Conservation (phyloP, 371 early-diverging fungal genomes). For the Coemansia sp. region DNA sequence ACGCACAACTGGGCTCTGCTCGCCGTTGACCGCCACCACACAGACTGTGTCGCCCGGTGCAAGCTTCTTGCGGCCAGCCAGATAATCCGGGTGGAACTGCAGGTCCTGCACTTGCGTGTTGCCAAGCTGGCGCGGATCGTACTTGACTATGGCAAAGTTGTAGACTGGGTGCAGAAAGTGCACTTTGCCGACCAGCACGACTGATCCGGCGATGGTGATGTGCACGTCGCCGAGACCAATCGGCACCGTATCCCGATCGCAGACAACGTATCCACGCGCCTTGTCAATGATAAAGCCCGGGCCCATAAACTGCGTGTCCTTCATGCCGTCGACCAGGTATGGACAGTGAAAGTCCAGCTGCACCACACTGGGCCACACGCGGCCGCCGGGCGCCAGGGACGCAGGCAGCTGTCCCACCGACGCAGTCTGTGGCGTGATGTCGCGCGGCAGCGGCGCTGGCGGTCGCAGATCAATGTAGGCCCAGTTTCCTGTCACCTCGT, state of each 20-base stretch:
- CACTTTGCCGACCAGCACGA: slow-evolving; percentile 71
- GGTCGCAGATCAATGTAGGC: slow-evolving; percentile 62
- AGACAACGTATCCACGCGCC: slow-evolving; percentile 68
- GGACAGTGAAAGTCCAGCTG: slow-evolving; percentile 69
- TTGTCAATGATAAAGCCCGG: slow-evolving; percentile 78
- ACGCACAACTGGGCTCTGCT: slow-evolving; percentile 60
- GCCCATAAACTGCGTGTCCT: slow-evolving; percentile 62
- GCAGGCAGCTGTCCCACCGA: slow-evolving; percentile 61
- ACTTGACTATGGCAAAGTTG: slow-evolving; percentile 77
- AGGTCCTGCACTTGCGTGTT: slow-evolving; percentile 63
- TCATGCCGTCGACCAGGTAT: slow-evolving; percentile 71
- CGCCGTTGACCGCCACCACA: slow-evolving; percentile 67
- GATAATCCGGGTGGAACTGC: slow-evolving; percentile 45
- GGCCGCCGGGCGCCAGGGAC: slow-evolving; percentile 61
- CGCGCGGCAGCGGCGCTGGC: slow-evolving; percentile 55
- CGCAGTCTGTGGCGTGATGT: slow-evolving; percentile 62
- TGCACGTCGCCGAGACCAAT: slow-evolving; percentile 71
- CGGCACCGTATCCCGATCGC: slow-evolving; percentile 80
- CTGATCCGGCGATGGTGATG: slow-evolving; percentile 74
- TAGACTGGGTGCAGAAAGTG: slow-evolving; percentile 78
- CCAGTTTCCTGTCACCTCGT: slow-evolving; percentile 83
- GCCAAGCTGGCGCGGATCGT: slow-evolving; percentile 65
- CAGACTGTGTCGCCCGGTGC: slow-evolving; percentile 61
- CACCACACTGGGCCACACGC: slow-evolving; percentile 70
- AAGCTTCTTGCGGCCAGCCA: slow-evolving; percentile 56